A percentile compares a stretch with the other conserved stretches of the same genome.
phyloP scores from a whole-genome alignment of 352 stramenopile genomes.

The Globisporangium acanthophoron region DNA sequence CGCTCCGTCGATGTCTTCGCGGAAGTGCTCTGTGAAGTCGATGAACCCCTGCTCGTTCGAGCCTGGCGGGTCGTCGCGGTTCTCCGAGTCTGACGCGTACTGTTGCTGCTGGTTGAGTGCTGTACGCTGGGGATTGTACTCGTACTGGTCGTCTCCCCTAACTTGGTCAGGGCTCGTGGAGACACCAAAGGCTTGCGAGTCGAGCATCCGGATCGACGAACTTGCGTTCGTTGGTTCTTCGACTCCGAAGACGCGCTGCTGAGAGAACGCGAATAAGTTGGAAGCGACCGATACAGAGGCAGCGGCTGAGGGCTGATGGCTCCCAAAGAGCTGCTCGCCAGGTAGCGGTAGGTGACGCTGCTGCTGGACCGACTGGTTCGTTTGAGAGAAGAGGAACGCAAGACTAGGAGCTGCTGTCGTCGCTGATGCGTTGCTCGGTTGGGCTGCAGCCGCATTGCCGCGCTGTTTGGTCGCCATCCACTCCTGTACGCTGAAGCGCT shows the following conservation, averaged over 20 bases:
- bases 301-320: not conserved
- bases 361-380: not conserved
- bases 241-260: not conserved
- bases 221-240: not conserved
- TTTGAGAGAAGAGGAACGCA: not conserved
- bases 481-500: constrained; percentile 62
- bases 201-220: constrained; percentile 5
- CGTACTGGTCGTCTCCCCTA: constrained; percentile 13
- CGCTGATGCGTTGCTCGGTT: constrained; percentile 15
- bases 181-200: not conserved
- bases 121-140: constrained; percentile 21
- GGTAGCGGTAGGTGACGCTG: not conserved
- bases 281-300: not conserved
- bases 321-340: not conserved
- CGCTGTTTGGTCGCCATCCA: constrained; percentile 67
- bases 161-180: not conserved
- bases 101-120: constrained; percentile 4
- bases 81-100: not conserved
- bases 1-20: constrained; percentile 24
- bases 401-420: not conserved
- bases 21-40: constrained; percentile 45
- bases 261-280: constrained; percentile 1
- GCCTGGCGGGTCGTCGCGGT: not conserved
- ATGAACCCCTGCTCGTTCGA: constrained; percentile 29
- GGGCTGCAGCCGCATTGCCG: constrained; percentile 16